phyloP scores from a whole-genome alignment of 1,284 basidiomycete species.

The Cutaneotrichosporon sp. region DNA sequence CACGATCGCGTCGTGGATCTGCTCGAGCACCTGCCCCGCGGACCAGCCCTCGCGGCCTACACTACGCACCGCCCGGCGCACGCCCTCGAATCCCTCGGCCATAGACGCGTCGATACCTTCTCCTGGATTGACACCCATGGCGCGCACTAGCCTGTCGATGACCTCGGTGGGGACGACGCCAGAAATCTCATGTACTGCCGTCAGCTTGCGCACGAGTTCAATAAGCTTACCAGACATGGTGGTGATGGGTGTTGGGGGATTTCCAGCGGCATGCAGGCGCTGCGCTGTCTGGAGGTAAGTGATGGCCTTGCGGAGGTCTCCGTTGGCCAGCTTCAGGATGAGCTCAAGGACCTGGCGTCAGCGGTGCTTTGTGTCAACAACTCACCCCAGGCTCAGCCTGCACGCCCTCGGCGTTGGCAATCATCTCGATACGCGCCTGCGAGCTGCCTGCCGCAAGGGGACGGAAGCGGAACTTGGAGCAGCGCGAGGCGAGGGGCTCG shows the following conservation, averaged over 20 bases:
- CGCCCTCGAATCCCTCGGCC: slow-evolving; percentile 60
- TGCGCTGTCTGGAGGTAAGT: slow-evolving; percentile 96
- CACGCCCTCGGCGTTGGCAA: slow-evolving; percentile 60
- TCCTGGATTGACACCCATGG: slow-evolving; percentile 67
- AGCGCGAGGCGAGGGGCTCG: slow-evolving; percentile 95
- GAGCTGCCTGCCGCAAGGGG: slow-evolving; percentile 78
- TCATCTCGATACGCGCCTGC: slow-evolving; percentile 68
- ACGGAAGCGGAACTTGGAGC: slow-evolving; percentile 98
- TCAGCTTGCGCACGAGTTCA: background rate
- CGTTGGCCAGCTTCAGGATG: slow-evolving; percentile 59
- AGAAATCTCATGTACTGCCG: slow-evolving; percentile 84
- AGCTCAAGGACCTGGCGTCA: slow-evolving; percentile 28
- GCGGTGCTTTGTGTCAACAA: slow-evolving; percentile 25
- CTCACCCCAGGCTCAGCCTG: slow-evolving; percentile 49
- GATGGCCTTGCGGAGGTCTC: slow-evolving; percentile 95
- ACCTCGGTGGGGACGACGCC: slow-evolving; percentile 80
- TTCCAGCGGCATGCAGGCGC: slow-evolving; percentile 66
- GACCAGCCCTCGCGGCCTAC: slow-evolving; percentile 87
- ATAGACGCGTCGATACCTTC: slow-evolving; percentile 54
- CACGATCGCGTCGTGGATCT: slow-evolving; percentile 90
- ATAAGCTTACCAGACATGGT: slow-evolving; percentile 49
- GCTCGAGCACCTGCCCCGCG: slow-evolving; percentile 79
- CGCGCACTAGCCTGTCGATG: slow-evolving; percentile 63
- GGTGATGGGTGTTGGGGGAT: slow-evolving; percentile 66
- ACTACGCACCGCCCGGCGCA: slow-evolving; percentile 66